phyloP scores from a whole-genome alignment of 129 eudicot genomes.

The Chrysanthemum makinoi region DNA sequence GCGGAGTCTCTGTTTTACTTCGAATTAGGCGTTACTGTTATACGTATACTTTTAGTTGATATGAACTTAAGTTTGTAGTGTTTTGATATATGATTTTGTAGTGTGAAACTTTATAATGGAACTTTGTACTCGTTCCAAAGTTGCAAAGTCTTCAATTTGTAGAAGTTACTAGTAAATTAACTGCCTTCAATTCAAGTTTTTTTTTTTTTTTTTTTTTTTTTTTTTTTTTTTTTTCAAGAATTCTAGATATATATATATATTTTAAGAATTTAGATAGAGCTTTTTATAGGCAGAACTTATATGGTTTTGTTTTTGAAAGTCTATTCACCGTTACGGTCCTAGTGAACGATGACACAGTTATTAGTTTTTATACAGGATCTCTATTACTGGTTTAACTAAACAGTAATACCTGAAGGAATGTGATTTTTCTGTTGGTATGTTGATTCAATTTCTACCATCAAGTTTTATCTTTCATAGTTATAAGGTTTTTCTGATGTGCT shows the following conservation, averaged over 20 bases:
- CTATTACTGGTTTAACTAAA: no score
- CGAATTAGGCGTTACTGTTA: slow-evolving; percentile 6
- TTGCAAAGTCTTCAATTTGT: no score
- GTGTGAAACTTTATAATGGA: no score
- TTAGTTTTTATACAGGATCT: no score
- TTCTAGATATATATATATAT: not conserved
- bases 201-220: no score
- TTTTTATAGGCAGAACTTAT: not conserved
- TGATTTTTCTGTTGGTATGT: not conserved
- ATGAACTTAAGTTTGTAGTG: not conserved
- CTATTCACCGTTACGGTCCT: not conserved
- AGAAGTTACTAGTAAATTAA: no score
- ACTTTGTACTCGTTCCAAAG: no score
- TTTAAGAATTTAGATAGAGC: not conserved
- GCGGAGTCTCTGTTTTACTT: not conserved
- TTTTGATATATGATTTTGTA: no score
- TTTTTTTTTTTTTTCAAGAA: no score
- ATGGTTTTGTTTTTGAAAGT: not conserved
- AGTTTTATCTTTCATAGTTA: not conserved
- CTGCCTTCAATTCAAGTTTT: no score
- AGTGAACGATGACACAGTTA: not conserved
- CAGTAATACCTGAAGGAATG: no score
- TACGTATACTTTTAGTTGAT: not conserved
- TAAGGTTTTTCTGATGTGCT: no score
- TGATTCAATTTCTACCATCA: not conserved